Evolutionary conservation across 371 early-diverging fungal species (phyloP).

Genomic region (Mucor racemosus): DNA sequence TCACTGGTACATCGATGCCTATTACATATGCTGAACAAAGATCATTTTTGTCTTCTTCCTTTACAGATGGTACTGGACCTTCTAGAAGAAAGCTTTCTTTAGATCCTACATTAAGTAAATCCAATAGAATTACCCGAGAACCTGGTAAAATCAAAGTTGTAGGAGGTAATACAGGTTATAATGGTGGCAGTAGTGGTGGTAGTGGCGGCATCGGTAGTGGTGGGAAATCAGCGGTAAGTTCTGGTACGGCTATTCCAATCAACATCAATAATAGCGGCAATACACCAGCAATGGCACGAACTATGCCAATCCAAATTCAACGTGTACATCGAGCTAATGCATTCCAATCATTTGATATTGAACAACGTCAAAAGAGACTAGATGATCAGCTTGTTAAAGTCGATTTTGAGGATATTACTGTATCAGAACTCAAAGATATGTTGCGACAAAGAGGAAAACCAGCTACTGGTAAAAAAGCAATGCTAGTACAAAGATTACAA

Average conservation of each 20-base stretch:
- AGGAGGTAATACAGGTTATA: constrained; percentile 3
- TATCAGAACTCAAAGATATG: constrained; percentile 77
- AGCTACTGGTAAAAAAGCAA: constrained; percentile 74
- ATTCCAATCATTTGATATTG: constrained; percentile 44
- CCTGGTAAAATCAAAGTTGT: constrained; percentile 14
- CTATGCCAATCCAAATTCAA: constrained; percentile 48
- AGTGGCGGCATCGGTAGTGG: not conserved
- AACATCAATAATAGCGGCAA: constrained; percentile 35
- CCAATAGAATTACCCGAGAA: constrained; percentile 8
- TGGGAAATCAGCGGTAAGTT: constrained; percentile 4
- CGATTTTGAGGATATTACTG: constrained; percentile 79
- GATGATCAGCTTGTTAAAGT: constrained; percentile 70
- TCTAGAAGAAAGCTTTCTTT: constrained; percentile 17
- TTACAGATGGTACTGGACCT: constrained; percentile 6
- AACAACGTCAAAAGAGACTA: constrained; percentile 51
- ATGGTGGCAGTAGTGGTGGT: not conserved
- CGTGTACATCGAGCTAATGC: constrained; percentile 32
- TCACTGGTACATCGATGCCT: constrained; percentile 19
- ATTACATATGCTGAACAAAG: constrained; percentile 7
- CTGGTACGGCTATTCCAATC: constrained; percentile 4
- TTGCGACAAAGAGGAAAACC: constrained; percentile 71
- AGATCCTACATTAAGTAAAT: constrained; percentile 16
- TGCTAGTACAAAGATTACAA: constrained; percentile 63
- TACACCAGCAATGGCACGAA: constrained; percentile 25
- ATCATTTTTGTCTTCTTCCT: constrained; percentile 11